Evolutionary conservation across 2,329 filamentous ascomycete genomes (phyloP), one percentile per base, ranked within the genome.

Genomic region (Allantophomopsis cytisporea): DNA sequence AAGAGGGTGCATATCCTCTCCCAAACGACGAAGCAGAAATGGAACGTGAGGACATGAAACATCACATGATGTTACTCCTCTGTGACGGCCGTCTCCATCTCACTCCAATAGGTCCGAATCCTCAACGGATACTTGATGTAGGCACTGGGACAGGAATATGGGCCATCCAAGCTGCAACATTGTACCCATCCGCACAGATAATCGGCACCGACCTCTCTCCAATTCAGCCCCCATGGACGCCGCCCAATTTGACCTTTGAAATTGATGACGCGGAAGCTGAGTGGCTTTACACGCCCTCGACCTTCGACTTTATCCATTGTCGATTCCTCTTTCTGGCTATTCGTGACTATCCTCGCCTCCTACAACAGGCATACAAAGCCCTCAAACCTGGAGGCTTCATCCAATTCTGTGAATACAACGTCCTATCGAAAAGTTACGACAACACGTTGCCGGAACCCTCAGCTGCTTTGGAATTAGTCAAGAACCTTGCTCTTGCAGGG

Each of bases 21-120:
- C 70, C 71, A 32, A 74, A 73, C 42, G 71, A 75, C 42, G 70
- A 73, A 34, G 55, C 64, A 7, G 70, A 74, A 52, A 68, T 72
- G 48, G 69, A 73, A 44, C 59, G 68, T 33, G 64, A 71, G 46
- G 68, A 71, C 32, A 63, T 73, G 35, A 32, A 38, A 20, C 39
- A 45, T 38, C 32, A 36, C 32, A 44, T 45, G 35, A 30, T 41
- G 16, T 23, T 39, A 17, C 35, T 42, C 7, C 35, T 41, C n/a
- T 36, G 41, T 18, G 43, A 23, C 18, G 39, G 39, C 3, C 48
- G 50, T 4, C 43, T 49, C 8, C 50, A 48, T 15, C 44, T 47
- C 3, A 18, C 39, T 11, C 39, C 39, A 14, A 20, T 20, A 20
- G 18, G 18, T 20, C 18, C 18, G 4, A 20, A 20, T 20, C 18